Evolutionary conservation across 2,329 filamentous ascomycete species (phyloP), one percentile per base, ranked within the genome.

Genomic region (Neofusicoccum sp.): DNA sequence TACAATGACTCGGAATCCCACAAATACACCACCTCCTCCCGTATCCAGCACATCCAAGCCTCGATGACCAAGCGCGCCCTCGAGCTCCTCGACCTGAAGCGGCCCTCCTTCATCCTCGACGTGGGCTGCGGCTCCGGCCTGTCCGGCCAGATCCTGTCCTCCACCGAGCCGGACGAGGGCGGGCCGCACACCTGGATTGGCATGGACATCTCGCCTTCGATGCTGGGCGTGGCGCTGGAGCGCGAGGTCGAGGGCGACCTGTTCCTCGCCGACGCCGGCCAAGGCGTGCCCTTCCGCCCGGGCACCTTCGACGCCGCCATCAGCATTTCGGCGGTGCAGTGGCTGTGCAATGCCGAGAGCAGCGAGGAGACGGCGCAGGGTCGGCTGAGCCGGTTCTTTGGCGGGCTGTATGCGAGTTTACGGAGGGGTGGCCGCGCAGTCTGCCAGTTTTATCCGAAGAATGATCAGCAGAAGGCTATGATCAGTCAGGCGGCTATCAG

Each of bases 381-480:
- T 0, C 82, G 95, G 5, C 78, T 99, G 31, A 85, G 86, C 4
- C 83, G 94, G 48, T 99, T 99, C 74, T 99, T 99, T 77, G 92
- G 96, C 71, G 92, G 93, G 0, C 79, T 99, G 1, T 99, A 98
- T 77, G 90, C 92, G 0, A 88, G 88, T 65, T 79, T 99, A 66
- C 87, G 88, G 67, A 83, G 95, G 22, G 95, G 95, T 5, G 95
- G 92, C 1, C 85, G 92, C 41, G 95, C 95, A 0, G 94, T 98
- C 12, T 97, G 93, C 74, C 95, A 99, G 73, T 99, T 99, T 77
- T 99, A 99, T 76, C 95, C 95, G 2, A 97, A 97, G 80, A 98
- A 99, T 75, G 90, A 96, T 69, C 83, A 86, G 66, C 95, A 99
- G 80, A 87, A 93, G 72, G 87, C 85, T 72, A 97, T 99, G 93